Base-by-base conservation (phyloP, 192 early-diverging fungal species). In the Podila verticillata region DNA sequence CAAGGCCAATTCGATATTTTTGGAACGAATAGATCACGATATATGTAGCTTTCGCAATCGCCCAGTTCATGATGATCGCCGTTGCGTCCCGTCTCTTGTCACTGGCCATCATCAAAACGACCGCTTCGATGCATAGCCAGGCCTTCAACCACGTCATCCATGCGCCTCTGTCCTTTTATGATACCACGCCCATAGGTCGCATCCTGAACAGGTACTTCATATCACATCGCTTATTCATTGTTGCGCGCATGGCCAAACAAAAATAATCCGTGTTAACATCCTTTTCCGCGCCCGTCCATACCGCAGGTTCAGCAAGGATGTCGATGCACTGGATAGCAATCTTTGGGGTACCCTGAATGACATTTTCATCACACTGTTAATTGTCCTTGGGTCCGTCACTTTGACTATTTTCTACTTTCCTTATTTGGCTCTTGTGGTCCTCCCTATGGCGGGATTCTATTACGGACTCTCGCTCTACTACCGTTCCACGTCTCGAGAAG, bases 111-210 rank as follows among this genome's bases (percentile, higher is more conserved):
- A 89, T 93, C 70, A 85, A 87, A 59, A 91, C 93, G 22, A 90
- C 92, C 7, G 71, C 84, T 29, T 62, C 66, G 1, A 84, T 92
- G 28, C 93, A 94, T 65, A 74, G 83, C 22, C 65, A 84, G 12
- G 89, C 95, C 80, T 87, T 95, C 72, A 69, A 88, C n/a, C 87
- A 83, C 20, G 87, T 80, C 2, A 57, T 80, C 29, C 65, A 51
- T 26, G 90, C 95, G 1, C 91, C 92, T 59, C 87, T 96, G 20
- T 85, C 91, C 6, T 98, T 97, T 89, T 98, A 95, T 74, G 95
- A 97, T 68, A 91, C 90, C 8, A 94, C 93, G 13, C 95, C 96
- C 12, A 74, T 94, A 24, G 95, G 95, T 36, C 90, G 93, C 26
- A 93, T 97, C 57, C 84, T 97, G 62, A 98, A 96, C 87, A 84